Evolutionary conservation across 23 red algal genomes (phyloP).

Genomic region (Gracilaria gracilis): DNA sequence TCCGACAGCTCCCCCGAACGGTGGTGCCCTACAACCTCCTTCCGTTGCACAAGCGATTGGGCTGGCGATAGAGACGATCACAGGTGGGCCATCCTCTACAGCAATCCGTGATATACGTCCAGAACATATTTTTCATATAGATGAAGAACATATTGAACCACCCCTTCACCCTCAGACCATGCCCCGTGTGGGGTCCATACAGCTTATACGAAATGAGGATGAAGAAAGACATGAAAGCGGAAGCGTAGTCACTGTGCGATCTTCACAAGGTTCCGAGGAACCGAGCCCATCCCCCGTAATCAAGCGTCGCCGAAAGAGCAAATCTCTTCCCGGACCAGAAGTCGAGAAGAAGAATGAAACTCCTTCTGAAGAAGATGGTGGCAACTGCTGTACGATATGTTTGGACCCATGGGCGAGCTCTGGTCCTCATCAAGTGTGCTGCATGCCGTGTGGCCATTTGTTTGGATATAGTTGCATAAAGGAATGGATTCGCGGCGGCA

Average conservation of each 20-base stretch:
- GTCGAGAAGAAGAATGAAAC: neutral
- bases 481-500: slow-evolving; percentile 50
- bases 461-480: slow-evolving; percentile 82
- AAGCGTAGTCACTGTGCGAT: neutral
- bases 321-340: neutral
- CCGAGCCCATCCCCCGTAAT: slow-evolving; percentile 34
- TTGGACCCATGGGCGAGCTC: slow-evolving; percentile 55
- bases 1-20: neutral
- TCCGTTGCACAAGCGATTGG: neutral
- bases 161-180: neutral
- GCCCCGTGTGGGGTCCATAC: neutral
- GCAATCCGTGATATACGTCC: neutral
- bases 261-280: neutral
- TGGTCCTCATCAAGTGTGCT: slow-evolving; percentile 69
- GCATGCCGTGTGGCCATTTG: slow-evolving; percentile 80
- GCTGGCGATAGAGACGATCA: neutral
- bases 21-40: neutral
- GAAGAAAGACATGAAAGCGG: neutral
- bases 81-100: neutral
- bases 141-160: neutral
- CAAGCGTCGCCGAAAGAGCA: slow-evolving; percentile 27
- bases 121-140: neutral
- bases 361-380: slow-evolving; percentile 31
- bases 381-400: slow-evolving; percentile 77
- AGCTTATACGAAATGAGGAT: neutral